Conservation (phyloP, 306 rosid genomes). For the Sophora flavescens region DNA sequence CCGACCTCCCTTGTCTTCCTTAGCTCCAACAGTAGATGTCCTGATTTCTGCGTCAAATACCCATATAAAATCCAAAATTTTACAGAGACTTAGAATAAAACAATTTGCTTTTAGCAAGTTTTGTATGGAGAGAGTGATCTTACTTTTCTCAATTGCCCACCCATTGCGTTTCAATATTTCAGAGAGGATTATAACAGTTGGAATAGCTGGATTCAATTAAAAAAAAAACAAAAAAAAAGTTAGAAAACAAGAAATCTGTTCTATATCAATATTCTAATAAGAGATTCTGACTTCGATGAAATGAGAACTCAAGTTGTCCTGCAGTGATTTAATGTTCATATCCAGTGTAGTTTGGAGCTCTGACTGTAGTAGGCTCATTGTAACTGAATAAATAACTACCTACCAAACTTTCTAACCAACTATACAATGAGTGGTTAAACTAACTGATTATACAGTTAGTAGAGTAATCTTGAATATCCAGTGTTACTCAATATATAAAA, state of each 20-base stretch:
- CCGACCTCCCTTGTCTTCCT: conserved; percentile 53
- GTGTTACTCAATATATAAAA: too few species aligned
- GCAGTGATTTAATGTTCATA: too few species aligned
- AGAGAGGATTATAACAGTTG: conserved; percentile 64
- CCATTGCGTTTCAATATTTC: conserved; percentile 70
- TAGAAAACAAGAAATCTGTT: conserved; percentile 1
- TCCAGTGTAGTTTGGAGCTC: too few species aligned
- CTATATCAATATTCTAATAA: neutral
- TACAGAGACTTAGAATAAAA: neutral
- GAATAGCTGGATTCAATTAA: conserved; percentile 65
- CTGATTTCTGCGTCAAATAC: conserved; percentile 41
- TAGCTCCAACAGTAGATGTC: conserved; percentile 55
- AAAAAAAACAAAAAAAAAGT: neutral
- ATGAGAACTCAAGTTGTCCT: too few species aligned
- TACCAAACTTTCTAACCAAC: too few species aligned
- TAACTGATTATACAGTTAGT: too few species aligned
- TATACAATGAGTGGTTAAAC: too few species aligned
- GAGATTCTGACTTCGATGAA: too few species aligned
- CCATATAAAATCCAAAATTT: conserved; percentile 35
- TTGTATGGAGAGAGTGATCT: conserved; percentile 42
- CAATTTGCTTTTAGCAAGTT: conserved; percentile 6
- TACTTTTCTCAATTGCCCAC: conserved; percentile 70
- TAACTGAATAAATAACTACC: too few species aligned
- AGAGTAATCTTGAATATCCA: too few species aligned
- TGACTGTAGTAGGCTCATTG: too few species aligned